phyloP scores from a whole-genome alignment of 2,329 filamentous ascomycete species.

The Botrytis paeoniae region DNA sequence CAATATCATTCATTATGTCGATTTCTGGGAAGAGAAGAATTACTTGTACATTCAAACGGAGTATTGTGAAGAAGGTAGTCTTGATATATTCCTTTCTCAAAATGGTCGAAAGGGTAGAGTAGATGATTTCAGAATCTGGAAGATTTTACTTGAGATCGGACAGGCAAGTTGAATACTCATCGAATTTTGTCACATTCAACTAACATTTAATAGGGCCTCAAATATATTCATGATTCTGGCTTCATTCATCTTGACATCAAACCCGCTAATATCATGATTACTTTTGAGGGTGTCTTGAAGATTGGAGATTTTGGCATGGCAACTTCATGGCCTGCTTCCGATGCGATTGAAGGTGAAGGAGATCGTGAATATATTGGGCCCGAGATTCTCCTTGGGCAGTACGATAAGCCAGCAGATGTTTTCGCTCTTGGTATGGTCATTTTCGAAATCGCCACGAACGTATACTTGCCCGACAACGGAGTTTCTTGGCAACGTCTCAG shows the following conservation, averaged over 20 bases:
- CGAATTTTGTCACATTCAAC: not conserved
- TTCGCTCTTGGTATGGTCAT: constrained; percentile 94
- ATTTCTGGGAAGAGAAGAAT: constrained; percentile 82
- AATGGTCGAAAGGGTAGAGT: constrained; percentile 80
- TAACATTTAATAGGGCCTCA: constrained; percentile 63
- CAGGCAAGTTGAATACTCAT: constrained; percentile 56
- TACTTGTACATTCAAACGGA: constrained; percentile 97
- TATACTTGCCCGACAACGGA: constrained; percentile 89
- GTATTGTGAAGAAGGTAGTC: constrained; percentile 89
- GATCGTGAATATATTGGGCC: constrained; percentile 96
- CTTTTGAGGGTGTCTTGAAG: constrained; percentile 76
- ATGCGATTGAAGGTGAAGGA: constrained; percentile 82
- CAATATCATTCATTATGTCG: constrained; percentile 79
- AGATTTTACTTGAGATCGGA: constrained; percentile 84
- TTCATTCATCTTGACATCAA: constrained; percentile 86
- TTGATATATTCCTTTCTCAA: constrained; percentile 80
- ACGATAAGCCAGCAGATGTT: constrained; percentile 87
- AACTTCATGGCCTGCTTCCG: constrained; percentile 70
- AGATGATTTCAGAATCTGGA: constrained; percentile 98
- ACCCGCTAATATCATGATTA: constrained; percentile 79
- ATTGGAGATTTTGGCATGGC: constrained; percentile 87
- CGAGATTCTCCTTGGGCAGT: constrained; percentile 82
- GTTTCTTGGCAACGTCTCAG: constrained; percentile 86
- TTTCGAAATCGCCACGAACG: constrained; percentile 91
- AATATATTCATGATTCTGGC: constrained; percentile 83